Evolutionary conservation across 495 filamentous ascomycete genomes (phyloP).

Genomic region (Penicillium lividum): DNA sequence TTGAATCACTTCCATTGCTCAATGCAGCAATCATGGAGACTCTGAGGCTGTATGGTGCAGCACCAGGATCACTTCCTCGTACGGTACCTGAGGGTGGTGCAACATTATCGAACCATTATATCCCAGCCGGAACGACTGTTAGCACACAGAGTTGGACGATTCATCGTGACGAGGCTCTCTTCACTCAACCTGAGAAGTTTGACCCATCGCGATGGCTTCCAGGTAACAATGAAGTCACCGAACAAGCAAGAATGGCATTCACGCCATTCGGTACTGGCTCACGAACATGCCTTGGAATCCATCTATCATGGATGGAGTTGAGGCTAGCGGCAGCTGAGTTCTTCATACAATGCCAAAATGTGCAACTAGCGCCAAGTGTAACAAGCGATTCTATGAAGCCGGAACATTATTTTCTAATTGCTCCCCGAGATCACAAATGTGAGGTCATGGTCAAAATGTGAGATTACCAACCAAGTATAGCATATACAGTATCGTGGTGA

Average conservation of each 20-base stretch:
- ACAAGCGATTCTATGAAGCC: constrained; percentile 1
- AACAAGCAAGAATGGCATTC: not conserved
- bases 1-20: constrained; percentile 41
- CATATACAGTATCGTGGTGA: no score
- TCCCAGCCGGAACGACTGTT: constrained; percentile 24
- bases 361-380: not conserved
- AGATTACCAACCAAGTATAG: no score
- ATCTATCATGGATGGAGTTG: not conserved
- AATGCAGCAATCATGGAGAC: constrained; percentile 55
- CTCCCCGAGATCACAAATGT: not conserved
- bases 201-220: constrained; percentile 20
- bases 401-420: not conserved
- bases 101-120: constrained; percentile 18
- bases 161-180: constrained; percentile 24
- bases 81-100: constrained; percentile 22
- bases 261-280: constrained; percentile 7
- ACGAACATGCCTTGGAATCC: constrained; percentile 6
- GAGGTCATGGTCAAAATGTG: not conserved
- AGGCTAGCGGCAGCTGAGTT: not conserved
- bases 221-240: not conserved
- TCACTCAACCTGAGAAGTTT: constrained; percentile 26
- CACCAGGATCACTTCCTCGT: constrained; percentile 38
- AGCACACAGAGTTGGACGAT: constrained; percentile 25
- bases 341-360: not conserved
- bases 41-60: constrained; percentile 49